These are phyloP conservation scores for Colletotrichum sojae DNA, from an alignment of 2,329 filamentous ascomycete genomes.

Conservation along the genomic window DNA sequence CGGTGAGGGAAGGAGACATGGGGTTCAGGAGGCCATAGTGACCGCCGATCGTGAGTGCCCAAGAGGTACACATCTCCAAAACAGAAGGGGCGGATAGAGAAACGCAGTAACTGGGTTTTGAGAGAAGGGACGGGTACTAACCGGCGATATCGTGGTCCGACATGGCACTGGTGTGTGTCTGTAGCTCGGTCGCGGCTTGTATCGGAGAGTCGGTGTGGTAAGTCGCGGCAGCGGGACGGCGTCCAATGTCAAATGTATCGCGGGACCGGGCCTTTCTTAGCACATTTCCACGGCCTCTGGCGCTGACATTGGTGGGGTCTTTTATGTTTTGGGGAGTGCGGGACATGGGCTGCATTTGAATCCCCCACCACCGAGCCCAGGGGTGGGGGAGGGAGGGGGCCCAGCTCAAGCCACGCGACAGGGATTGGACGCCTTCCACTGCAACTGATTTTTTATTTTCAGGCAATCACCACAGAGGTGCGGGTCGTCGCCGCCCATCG, in stretches of 20 bases:
- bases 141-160: slow-evolving; percentile 77
- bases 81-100: not conserved
- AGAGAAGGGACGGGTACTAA: slow-evolving; percentile 45
- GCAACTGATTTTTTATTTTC: slow-evolving; percentile 11
- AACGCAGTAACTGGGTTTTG: not conserved
- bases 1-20: not conserved
- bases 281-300: not conserved
- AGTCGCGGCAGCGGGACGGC: slow-evolving; percentile 3
- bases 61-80: not conserved
- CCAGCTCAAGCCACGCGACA: slow-evolving; percentile 17
- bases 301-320: slow-evolving; percentile 33
- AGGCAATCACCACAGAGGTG: not conserved
- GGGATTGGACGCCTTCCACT: not conserved
- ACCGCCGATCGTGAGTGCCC: not conserved
- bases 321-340: slow-evolving; percentile 35
- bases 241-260: slow-evolving; percentile 28
- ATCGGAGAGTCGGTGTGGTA: slow-evolving; percentile 23
- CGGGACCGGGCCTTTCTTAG: slow-evolving; percentile 7
- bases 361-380: slow-evolving; percentile 8
- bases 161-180: slow-evolving; percentile 57
- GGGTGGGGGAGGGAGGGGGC: not conserved
- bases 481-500: slow-evolving; percentile 14
- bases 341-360: slow-evolving; percentile 39
- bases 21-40: too few relatives aligned
- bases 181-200: slow-evolving; percentile 3